Evolutionary conservation across 768 basidiomycete genomes (phyloP), one percentile per base, ranked within the genome.

Genomic region (Daedaleopsis sinensis): DNA sequence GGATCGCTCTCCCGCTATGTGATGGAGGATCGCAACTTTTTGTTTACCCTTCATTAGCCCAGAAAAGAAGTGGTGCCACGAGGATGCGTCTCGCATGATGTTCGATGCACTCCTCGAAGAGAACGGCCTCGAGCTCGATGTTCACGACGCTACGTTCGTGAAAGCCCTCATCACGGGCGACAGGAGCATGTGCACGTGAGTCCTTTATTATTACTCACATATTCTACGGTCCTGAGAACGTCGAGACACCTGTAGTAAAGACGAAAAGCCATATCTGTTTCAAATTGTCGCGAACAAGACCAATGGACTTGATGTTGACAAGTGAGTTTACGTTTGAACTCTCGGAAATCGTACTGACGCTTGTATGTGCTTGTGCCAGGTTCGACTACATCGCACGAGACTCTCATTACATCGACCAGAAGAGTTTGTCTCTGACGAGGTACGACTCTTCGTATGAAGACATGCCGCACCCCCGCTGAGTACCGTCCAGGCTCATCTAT

Each of bases 241-340:
- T 57, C 21, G 5, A 52, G 16, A 21, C 8, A 6, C 15, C 16
- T 1, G 18, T 52, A 57, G 62, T n/a, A 53, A 65, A 55, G 36
- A 52, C 6, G 88, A 88, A 69, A 93, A 93, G 72, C 72, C 76
- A 0, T 94, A 90, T 66, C 73, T 94, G 2, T 94, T 94, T 67
- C 89, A 94, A 56, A 93, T 94, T 53, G 90, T 94, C 3, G 87
- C 91, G 0, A 94, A 94, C 74, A 83, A 83, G 71, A 77, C 84
- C 8, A 94, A 93, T 62, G 93, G 93, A 0, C 78, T 94, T 5
- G 93, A 94, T 67, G 92, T 94, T 5, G 92, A 94, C 79, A 93
- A 93, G 91, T 90, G 59, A 61, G 78, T 68, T 4, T 24, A 5
- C 21, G 5, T 23, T 13, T 23, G 11, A 15, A 38, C 24, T 16